A percentile compares a stretch with the other conserved stretches of the same genome.
These are phyloP conservation scores for Phycomyces blakesleeanus DNA, from an alignment of 192 early-diverging fungal genomes.

Conservation along the genomic window DNA sequence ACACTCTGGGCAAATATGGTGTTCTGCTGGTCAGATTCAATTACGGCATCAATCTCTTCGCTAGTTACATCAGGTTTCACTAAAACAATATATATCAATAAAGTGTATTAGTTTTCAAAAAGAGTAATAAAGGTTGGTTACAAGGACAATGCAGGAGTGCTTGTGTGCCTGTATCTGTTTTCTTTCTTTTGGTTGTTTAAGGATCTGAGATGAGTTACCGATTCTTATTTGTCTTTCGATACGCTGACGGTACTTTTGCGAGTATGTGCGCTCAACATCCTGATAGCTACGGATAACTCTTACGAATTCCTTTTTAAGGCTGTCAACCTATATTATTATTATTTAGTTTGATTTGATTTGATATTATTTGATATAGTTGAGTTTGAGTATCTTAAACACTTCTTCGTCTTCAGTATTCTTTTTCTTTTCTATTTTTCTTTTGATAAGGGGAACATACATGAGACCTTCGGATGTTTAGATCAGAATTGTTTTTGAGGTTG, in stretches of 20 bases:
- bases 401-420: not conserved
- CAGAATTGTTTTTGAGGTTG: slow-evolving; percentile 4
- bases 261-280: slow-evolving; percentile 66
- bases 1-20: slow-evolving; percentile 78
- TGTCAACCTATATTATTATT: slow-evolving; percentile 4
- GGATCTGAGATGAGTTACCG: slow-evolving; percentile 4
- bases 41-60: slow-evolving; percentile 68
- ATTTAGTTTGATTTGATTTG: too few relatives aligned
- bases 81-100: too few relatives aligned
- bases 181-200: too few relatives aligned
- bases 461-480: slow-evolving; percentile 10
- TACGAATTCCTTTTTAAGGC: slow-evolving; percentile 52
- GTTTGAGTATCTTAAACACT: not conserved
- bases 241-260: slow-evolving; percentile 74
- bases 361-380: not conserved
- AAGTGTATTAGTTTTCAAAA: too few relatives aligned
- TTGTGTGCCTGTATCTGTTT: not conserved
- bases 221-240: slow-evolving; percentile 79
- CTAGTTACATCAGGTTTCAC: slow-evolving; percentile 75
- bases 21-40: slow-evolving; percentile 64
- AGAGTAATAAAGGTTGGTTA: too few relatives aligned
- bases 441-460: slow-evolving; percentile 1
- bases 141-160: not conserved
- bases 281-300: slow-evolving; percentile 68
- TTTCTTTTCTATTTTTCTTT: not conserved